These are phyloP conservation scores for Phanerodontia chrysosporium DNA, from an alignment of 768 basidiomycete genomes.

Conservation along the genomic window DNA sequence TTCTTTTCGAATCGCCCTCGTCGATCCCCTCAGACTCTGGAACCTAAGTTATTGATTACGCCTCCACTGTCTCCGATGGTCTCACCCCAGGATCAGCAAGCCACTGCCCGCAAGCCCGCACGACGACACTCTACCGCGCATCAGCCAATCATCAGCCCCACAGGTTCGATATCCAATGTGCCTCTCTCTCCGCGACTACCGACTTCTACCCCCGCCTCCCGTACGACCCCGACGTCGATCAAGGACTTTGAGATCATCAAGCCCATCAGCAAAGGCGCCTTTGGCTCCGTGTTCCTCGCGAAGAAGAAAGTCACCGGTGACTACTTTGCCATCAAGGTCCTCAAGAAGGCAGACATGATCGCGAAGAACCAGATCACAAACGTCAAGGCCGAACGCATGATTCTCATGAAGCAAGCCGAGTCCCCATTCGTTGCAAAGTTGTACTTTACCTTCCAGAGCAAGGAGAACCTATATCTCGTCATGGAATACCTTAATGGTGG, in stretches of 20 bases:
- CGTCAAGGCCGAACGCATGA: slow-evolving; percentile 99
- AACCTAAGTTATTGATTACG: slow-evolving; percentile 63
- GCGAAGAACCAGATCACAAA: slow-evolving; percentile 99
- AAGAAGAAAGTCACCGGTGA: slow-evolving; percentile 98
- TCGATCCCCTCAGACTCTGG: slow-evolving; percentile 62
- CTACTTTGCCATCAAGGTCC: slow-evolving; percentile 99
- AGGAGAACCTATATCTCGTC: slow-evolving; percentile 96
- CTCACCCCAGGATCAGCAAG: slow-evolving; percentile 47
- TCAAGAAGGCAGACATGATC: slow-evolving; percentile 99
- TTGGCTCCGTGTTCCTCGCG: slow-evolving; percentile 96
- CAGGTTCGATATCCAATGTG: slow-evolving; percentile 29
- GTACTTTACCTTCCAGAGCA: slow-evolving; percentile 99
- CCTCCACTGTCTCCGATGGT: slow-evolving; percentile 65
- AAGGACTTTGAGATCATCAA: slow-evolving; percentile 99
- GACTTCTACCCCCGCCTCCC: slow-evolving; percentile 69
- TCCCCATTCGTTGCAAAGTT: slow-evolving; percentile 97
- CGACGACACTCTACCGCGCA: slow-evolving; percentile 67
- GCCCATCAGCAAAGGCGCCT: slow-evolving; percentile 97
- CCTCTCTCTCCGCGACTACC: slow-evolving; percentile 88
- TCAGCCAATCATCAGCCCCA: slow-evolving; percentile 57
- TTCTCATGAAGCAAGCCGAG: slow-evolving; percentile 98
- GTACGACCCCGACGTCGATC: slow-evolving; percentile 85
- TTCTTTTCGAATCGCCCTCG: slow-evolving; percentile 52
- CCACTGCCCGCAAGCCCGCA: slow-evolving; percentile 48
- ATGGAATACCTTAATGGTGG: slow-evolving; percentile 99